Evolutionary conservation across 306 rosid species (phyloP), one percentile per base, ranked within the genome.

Genomic region (Cucumis hystrix): DNA sequence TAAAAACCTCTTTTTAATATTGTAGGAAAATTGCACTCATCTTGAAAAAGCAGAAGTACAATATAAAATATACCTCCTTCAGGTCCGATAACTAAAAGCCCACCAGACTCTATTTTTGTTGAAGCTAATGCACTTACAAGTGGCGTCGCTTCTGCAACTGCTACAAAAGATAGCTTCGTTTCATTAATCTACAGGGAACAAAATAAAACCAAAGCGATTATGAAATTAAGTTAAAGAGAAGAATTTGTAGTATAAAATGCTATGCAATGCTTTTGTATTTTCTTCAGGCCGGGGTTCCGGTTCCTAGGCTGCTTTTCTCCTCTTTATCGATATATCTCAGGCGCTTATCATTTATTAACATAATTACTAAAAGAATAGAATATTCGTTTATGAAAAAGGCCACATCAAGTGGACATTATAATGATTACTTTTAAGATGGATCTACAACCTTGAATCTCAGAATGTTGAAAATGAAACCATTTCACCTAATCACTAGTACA

Each of bases 71-170:
- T 78, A 94, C 97, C 98, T 28, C 98, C 98, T 83, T 94, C 97
- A 57, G 98, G 97, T 83, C 98, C 98, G 41, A 92, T 66, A 74
- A 94, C 82, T 78, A 94, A 77, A 85, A 92, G 77, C 75, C 98
- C 96, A 65, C 86, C 74, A 40, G 85, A 71, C 81, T 89, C 87
- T 47, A 63, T 78, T 74, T 78, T 80, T 70, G 84, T 80, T 45
- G 84, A 75, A 25, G 82, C 62, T 87, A 94, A 85, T 41, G 86
- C 89, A 82, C 83, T 79, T 57, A 89, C 83, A 81, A 94, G 89
- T 35, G 97, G 93, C 64, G 84, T 67, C 43, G 89, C 97, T 81
- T 90, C 88, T 77, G 97, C 96, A 28, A 83, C 89, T 8, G 97
- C 98, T 75, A 92, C 77, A 76, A 94, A 89, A 54, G 92, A 88